phyloP scores from a whole-genome alignment of 1,284 basidiomycete species.

The Phylloporus sp. region DNA sequence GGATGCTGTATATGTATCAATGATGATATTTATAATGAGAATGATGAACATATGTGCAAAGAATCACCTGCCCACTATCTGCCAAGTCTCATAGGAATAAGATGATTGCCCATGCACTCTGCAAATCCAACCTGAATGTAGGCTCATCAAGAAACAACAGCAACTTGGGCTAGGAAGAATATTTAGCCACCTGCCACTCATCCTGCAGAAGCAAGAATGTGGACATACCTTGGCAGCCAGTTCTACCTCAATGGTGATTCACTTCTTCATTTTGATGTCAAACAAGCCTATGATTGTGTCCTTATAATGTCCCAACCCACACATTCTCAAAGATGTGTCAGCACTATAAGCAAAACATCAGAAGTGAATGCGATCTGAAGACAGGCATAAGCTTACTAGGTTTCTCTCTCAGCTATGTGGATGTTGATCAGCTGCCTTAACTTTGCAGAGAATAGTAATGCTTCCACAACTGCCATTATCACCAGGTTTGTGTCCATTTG shows the following conservation, averaged over 20 bases:
- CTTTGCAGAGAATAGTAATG: constrained; percentile 81
- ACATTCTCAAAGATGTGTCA: constrained; percentile 79
- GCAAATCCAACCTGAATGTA: constrained; percentile 87
- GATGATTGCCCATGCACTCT: constrained; percentile 88
- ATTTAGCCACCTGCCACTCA: constrained; percentile 14
- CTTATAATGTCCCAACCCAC: constrained; percentile 72
- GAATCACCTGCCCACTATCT: constrained; percentile 73
- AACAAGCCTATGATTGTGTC: constrained; percentile 81
- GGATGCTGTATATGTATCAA: constrained; percentile 19
- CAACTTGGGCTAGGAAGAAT: constrained; percentile 55
- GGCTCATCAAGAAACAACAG: constrained; percentile 86
- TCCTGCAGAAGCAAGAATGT: background rate
- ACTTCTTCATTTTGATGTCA: constrained; percentile 79
- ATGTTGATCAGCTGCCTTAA: constrained; percentile 78
- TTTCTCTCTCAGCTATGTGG: constrained; percentile 74
- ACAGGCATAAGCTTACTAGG: constrained; percentile 54
- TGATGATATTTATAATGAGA: constrained; percentile 27
- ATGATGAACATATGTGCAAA: constrained; percentile 65
- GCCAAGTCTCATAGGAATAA: constrained; percentile 82
- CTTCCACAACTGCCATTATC: constrained; percentile 81
- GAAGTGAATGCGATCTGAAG: background rate
- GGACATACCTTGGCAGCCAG: constrained; percentile 66
- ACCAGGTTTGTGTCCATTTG: constrained; percentile 82
- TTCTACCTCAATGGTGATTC: constrained; percentile 84
- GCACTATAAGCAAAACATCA: constrained; percentile 47